Evolutionary conservation across 352 stramenopile species (phyloP), one percentile per base, ranked within the genome.

Genomic region (Pseudoperonospora humuli): DNA sequence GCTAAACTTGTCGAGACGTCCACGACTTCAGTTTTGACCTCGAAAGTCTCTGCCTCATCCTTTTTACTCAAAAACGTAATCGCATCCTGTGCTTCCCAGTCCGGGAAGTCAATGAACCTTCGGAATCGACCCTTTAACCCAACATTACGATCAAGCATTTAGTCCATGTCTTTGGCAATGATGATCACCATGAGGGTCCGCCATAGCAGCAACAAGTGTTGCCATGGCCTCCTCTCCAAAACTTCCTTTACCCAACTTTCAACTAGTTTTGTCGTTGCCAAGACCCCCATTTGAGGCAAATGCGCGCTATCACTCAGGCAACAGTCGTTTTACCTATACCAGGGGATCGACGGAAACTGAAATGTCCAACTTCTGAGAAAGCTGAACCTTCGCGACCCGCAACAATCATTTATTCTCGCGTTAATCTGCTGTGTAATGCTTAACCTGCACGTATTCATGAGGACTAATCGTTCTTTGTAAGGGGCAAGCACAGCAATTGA

Each of bases 1-100:
- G 86, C 95, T 13, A 95, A 96, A 33, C 90, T 98, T 18, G 75
- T 97, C 1, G 84, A 96, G 34, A 80, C 68, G n/a, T n/a, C 13
- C 0, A 70, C 54, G 6, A 73, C 78, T 41, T 82, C 61, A 3
- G 87, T 54, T 47, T 94, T 77, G 6, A 80, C 64, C 29, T 87
- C 68, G 48, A 95, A 93, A 48, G 93, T 94, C 35, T 74, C 61
- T 15, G 5, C 60, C 33, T 67, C 52, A 0, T 52, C 57, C 33
- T 72, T 76, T 15, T 59, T 46, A 15, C 54, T 62, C 18, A 90
- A 69, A 36, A 78, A 91, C 11, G 64, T 39, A 3, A 93, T 45
- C 18, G 82, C 94, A 46, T 96, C 84, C 39, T 73, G 49, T 14
- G 82, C 63, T 19, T 86, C 57, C 85, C 88, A 96, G 46, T 95